Percentiles rank a stretch among this genome's conserved stretches.
phyloP scores from a whole-genome alignment of 345 rosid genomes.

The Boechera retrofracta region DNA sequence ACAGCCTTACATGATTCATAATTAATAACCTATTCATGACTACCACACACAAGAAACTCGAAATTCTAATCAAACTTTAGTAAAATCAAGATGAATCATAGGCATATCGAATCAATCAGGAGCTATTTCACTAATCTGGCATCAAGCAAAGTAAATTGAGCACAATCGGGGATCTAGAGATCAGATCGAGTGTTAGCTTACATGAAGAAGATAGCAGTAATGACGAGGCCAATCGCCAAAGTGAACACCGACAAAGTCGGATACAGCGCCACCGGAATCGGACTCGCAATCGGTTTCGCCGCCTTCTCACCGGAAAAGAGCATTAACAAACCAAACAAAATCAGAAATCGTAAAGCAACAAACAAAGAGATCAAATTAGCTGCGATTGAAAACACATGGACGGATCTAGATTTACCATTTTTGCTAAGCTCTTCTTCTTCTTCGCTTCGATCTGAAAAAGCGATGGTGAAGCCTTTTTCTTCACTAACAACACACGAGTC shows the following conservation, averaged over 20 bases:
- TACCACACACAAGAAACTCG: not conserved
- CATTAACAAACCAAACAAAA: not conserved
- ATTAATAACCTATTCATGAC: conserved; percentile 13
- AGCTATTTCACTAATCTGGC: not conserved
- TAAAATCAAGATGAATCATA: not conserved
- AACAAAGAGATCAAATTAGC: not conserved
- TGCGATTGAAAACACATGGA: not conserved
- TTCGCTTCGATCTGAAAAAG: conserved; percentile 30
- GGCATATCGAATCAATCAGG: not conserved
- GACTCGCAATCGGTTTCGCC: conserved; percentile 73
- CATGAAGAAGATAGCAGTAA: conserved; percentile 90
- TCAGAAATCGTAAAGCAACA: not conserved
- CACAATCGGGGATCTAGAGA: conserved; percentile 5
- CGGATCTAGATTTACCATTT: conserved; percentile 38
- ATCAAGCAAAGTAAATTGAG: not conserved
- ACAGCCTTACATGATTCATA: conserved; percentile 1
- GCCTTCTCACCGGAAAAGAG: conserved; percentile 50
- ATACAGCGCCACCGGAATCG: conserved; percentile 73
- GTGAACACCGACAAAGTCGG: conserved; percentile 66
- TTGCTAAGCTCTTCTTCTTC: conserved; percentile 27
- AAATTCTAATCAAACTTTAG: not conserved
- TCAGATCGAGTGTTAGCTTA: conserved; percentile 50
- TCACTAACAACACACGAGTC: conserved; percentile 9
- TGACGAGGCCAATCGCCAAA: conserved; percentile 71
- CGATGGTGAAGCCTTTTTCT: not conserved